Evolutionary conservation across 345 rosid genomes (phyloP).

Genomic region (Salix suchowensis): DNA sequence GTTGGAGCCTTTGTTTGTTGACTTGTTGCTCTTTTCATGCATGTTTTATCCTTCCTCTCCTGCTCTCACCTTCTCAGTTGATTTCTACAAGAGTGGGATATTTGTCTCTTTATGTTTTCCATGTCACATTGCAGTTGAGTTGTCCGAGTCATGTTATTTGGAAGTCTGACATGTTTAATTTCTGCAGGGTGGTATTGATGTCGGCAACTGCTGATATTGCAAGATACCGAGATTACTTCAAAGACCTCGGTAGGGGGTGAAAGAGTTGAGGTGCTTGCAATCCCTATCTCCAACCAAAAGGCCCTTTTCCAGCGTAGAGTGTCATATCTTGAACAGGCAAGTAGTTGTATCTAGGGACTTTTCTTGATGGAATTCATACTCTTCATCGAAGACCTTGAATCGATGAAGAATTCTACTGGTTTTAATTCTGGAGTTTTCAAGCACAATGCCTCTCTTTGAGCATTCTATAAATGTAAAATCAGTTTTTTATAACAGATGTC

Average conservation of each 20-base stretch:
- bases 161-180: constrained; percentile 4
- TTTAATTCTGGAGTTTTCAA: not conserved
- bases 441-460: not conserved
- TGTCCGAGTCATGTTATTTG: not conserved
- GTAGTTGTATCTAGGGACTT: not conserved
- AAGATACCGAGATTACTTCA: constrained; percentile 81
- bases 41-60: not conserved
- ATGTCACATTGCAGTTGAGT: not conserved
- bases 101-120: not conserved
- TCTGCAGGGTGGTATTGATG: constrained; percentile 84
- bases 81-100: not conserved
- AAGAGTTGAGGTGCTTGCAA: constrained; percentile 86
- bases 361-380: not conserved
- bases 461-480: not conserved
- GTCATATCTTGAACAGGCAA: constrained; percentile 80
- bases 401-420: not conserved
- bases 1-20: not conserved
- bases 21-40: not conserved
- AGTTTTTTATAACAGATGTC: not conserved
- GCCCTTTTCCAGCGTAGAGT: constrained; percentile 60
- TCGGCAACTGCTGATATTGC: constrained; percentile 93
- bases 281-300: constrained; percentile 60
- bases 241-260: constrained; percentile 81
- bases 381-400: not conserved
- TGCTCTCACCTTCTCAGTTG: not conserved